Base-by-base conservation (phyloP, 305 asterid genomes). In the Fraxinus sp. region DNA sequence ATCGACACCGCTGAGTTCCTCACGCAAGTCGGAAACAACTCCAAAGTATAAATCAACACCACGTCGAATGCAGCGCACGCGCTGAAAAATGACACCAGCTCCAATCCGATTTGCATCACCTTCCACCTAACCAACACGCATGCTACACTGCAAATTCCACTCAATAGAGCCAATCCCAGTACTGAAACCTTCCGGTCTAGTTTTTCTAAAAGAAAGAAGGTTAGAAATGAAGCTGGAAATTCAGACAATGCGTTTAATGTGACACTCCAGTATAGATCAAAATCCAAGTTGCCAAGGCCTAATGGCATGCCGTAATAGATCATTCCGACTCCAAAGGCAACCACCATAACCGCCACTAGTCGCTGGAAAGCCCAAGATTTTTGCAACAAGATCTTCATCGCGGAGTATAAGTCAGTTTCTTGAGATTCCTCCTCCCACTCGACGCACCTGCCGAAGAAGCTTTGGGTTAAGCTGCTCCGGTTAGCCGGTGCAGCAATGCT, bases 251-350 rank as follows among this genome's bases (percentile, higher is more conserved):
- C 91, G 33, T 87, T 89, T 0, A 87, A 71, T 0, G 87, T 36
- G 5, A 86, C 84, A 10, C 89, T 87, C 7, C 84, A 49, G 78
- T 89, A 87, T 30, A 83, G 73, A 73, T 85, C 84, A 5, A 85
- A 82, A 0, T 71, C 30, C 30, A 89, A 73, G 16, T 46, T 82
- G 0, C 86, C 83, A 1, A 82, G 82, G 7, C 89, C 90, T 18
- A 87, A 79, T 0, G 91, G 91, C 81, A 87, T 85, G 1, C 90
- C 91, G 71, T 85, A 89, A 11, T 87, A 89, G 14, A 80, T 79
- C 33, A 85, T 64, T 0, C 91, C 91, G 2, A n/a, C 32, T 0
- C 90, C 89, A 7, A 87, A 78, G 0, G 85, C 89, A 11, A 85
- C 81, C 2, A 76, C 41, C 91, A 20, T 89, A 1, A 81, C 84